Conservation (phyloP, 1,284 basidiomycete genomes). For the Ganoderma lingzhi region DNA sequence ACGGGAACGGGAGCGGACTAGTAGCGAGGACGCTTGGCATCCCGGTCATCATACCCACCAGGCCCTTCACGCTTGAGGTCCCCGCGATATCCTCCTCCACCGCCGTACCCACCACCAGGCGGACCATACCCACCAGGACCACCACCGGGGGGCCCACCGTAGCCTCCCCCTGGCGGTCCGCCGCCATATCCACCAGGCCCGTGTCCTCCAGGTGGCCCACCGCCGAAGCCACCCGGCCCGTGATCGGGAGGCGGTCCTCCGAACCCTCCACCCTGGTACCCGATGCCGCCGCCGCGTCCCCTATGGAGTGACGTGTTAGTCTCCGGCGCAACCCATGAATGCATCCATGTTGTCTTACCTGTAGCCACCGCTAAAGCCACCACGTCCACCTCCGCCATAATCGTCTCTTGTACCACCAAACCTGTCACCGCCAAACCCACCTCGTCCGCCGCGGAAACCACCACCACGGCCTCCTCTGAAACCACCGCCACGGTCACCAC, state of each 20-base stretch:
- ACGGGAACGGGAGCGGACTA: constrained; percentile 45
- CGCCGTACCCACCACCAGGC: constrained; percentile 35
- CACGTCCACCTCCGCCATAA: constrained; percentile 33
- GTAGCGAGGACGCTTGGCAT: constrained; percentile 82
- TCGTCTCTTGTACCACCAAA: constrained; percentile 38
- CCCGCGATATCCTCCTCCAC: constrained; percentile 44
- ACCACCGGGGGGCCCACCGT: constrained; percentile 74
- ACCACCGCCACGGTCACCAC: constrained; percentile 46
- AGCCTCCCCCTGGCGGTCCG: constrained; percentile 44
- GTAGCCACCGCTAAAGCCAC: constrained; percentile 39
- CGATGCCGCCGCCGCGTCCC: constrained; percentile 77
- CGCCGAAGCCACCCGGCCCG: constrained; percentile 59
- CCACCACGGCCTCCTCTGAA: constrained; percentile 51
- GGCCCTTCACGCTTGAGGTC: constrained; percentile 77
- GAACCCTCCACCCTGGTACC: constrained; percentile 72
- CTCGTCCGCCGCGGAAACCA: constrained; percentile 46
- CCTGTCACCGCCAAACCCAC: constrained; percentile 44
- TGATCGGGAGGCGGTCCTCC: constrained; percentile 39
- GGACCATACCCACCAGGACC: constrained; percentile 70
- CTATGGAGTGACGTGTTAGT: constrained; percentile 43
- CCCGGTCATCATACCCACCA: constrained; percentile 82
- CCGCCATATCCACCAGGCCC: constrained; percentile 45
- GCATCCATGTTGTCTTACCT: constrained; percentile 48
- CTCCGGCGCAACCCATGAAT: background rate
- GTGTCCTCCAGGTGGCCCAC: constrained; percentile 42